phyloP scores from a whole-genome alignment of 768 basidiomycete genomes.

The Amanita thiersii region DNA sequence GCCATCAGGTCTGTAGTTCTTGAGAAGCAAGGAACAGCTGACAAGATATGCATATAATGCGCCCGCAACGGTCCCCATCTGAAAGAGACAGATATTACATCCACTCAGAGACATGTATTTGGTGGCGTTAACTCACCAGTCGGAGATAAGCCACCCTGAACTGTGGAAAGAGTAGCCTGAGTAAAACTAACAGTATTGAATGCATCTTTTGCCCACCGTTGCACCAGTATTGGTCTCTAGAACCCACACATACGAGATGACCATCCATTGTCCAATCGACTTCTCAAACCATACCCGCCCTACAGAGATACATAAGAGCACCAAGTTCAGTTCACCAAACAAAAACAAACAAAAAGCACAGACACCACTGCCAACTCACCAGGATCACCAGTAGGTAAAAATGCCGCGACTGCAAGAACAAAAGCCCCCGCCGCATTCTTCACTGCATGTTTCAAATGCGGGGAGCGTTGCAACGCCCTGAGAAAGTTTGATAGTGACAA shows the following conservation, averaged over 20 bases:
- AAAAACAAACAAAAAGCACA: no score
- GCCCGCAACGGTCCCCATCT: conserved; percentile 26
- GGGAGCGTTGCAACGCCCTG: conserved; percentile 26
- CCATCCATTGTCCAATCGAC: conserved; percentile 40
- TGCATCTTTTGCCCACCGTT: conserved; percentile 18
- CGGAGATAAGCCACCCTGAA: conserved; percentile 39
- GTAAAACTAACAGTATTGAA: background rate
- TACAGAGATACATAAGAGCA: conserved; percentile 16
- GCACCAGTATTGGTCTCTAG: conserved; percentile 45
- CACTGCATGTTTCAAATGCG: conserved; percentile 34
- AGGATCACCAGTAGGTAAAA: conserved; percentile 24
- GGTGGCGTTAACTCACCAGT: conserved; percentile 20
- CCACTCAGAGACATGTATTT: background rate
- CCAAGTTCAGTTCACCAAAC: no score
- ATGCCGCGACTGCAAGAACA: conserved; percentile 33
- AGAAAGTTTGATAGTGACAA: conserved; percentile 23
- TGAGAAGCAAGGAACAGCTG: conserved; percentile 8
- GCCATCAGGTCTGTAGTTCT: background rate
- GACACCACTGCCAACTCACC: no score
- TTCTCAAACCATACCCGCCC: conserved; percentile 28
- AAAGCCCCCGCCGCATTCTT: conserved; percentile 39
- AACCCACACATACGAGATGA: conserved; percentile 43
- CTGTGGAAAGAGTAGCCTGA: conserved; percentile 10
- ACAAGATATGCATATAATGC: conserved; percentile 25
- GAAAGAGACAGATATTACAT: background rate